These are phyloP conservation scores for Lentinula aciculospora DNA, from an alignment of 768 basidiomycete species.

Conservation along the genomic window DNA sequence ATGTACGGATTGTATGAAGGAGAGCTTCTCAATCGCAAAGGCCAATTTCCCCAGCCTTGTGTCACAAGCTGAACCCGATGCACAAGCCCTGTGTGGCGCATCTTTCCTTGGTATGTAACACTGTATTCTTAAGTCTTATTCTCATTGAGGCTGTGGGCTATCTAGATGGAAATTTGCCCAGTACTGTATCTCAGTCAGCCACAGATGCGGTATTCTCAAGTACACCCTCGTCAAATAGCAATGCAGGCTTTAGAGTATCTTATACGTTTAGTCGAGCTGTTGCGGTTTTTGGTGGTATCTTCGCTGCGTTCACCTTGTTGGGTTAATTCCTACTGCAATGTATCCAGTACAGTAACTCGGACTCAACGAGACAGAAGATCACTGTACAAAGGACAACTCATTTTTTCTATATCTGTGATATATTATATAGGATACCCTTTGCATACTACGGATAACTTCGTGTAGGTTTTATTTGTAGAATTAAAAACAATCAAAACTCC, in stretches of 20 bases:
- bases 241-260: background rate
- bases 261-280: constrained; percentile 7
- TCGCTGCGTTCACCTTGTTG: constrained; percentile 7
- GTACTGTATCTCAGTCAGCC: constrained; percentile 14
- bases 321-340: background rate
- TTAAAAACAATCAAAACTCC: too few species aligned
- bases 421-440: background rate
- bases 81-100: constrained; percentile 32
- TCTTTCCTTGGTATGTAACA: constrained; percentile 33
- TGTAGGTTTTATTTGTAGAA: too few species aligned
- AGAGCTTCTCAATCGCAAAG: constrained; percentile 30
- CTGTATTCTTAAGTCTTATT: background rate
- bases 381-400: background rate
- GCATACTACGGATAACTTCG: too few species aligned
- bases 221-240: background rate
- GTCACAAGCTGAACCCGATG: constrained; percentile 14
- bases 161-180: constrained; percentile 11
- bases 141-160: background rate
- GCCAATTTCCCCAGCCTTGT: constrained; percentile 27
- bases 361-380: background rate
- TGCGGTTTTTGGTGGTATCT: constrained; percentile 9
- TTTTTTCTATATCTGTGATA: background rate
- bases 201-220: constrained; percentile 8
- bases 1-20: constrained; percentile 43
- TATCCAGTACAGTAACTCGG: background rate